phyloP scores from a whole-genome alignment of 768 basidiomycete species.

The Leccinellum albellum region DNA sequence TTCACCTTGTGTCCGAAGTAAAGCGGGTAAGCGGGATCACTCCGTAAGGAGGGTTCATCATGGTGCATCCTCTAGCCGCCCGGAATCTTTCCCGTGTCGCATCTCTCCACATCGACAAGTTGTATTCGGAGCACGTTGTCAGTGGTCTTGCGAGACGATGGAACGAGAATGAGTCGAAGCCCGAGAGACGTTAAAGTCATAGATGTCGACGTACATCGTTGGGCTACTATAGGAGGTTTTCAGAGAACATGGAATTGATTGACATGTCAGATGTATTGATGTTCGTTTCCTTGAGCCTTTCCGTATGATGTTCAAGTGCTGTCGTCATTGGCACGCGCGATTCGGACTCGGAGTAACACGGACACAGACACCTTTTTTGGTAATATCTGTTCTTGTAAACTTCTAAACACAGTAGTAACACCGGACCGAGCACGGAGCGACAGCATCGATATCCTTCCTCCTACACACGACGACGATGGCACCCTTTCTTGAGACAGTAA shows the following conservation, averaged over 20 bases:
- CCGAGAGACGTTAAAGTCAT: too few species aligned
- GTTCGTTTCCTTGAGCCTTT: too few species aligned
- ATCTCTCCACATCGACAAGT: conserved; percentile 1
- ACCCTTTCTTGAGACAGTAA: conserved; percentile 70
- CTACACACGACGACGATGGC: conserved; percentile 47
- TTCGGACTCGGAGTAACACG: not conserved
- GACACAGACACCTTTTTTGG: not conserved
- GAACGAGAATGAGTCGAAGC: too few species aligned
- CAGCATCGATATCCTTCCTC: not conserved
- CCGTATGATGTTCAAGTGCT: too few species aligned
- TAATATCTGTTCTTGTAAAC: not conserved
- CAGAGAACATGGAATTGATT: not conserved
- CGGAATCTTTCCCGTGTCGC: conserved; percentile 7
- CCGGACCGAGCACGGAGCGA: not conserved
- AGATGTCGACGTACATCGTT: not conserved
- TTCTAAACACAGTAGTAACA: not conserved
- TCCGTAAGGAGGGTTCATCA: not conserved
- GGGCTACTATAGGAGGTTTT: not conserved
- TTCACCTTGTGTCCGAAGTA: not conserved
- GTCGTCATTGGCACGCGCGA: too few species aligned
- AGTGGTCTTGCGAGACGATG: too few species aligned
- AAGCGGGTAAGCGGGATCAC: conserved; percentile 8
- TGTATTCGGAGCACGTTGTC: not conserved
- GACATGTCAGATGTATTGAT: not conserved
- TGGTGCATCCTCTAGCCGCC: conserved; percentile 1